Conservation (phyloP, 345 rosid species). For the Raphanus sativus region DNA sequence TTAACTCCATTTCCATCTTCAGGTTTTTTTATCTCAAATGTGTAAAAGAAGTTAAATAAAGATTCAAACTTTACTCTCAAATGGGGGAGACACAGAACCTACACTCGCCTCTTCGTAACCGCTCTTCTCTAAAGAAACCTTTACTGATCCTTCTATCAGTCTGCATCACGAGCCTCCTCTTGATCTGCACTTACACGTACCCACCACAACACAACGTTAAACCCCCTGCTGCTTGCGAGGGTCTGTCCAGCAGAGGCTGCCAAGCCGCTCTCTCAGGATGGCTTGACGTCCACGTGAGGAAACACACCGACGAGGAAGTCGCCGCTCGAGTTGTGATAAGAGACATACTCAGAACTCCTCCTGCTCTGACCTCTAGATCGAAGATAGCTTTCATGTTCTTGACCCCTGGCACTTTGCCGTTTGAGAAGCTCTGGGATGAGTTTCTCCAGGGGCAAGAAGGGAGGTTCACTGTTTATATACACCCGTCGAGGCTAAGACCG, state of each 20-base stretch:
- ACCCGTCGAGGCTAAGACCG: constrained; percentile 72
- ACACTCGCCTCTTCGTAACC: constrained; percentile 57
- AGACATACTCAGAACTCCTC: constrained; percentile 64
- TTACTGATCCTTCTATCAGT: constrained; percentile 70
- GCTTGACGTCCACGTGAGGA: constrained; percentile 92
- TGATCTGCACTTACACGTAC: constrained; percentile 71
- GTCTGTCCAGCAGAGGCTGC: constrained; percentile 78
- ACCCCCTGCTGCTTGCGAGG: constrained; percentile 55
- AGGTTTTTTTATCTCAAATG: constrained; percentile 17
- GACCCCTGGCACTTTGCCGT: constrained; percentile 81
- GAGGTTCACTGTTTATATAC: constrained; percentile 72
- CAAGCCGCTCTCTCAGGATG: constrained; percentile 61
- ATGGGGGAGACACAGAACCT: constrained; percentile 80
- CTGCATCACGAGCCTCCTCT: constrained; percentile 68
- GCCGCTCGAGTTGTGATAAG: constrained; percentile 69
- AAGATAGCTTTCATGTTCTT: constrained; percentile 96
- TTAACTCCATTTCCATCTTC: not conserved
- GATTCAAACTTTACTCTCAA: constrained; percentile 29
- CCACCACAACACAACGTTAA: constrained; percentile 71
- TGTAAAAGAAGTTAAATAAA: constrained; percentile 22
- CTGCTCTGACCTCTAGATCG: constrained; percentile 48
- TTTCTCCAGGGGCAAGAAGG: constrained; percentile 89
- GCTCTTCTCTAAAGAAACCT: constrained; percentile 75
- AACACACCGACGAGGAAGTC: constrained; percentile 76
- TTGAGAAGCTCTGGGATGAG: constrained; percentile 94